Evolutionary conservation across 306 rosid species (phyloP), one percentile per base, ranked within the genome.

Genomic region (Gastrolobium bilobum): DNA sequence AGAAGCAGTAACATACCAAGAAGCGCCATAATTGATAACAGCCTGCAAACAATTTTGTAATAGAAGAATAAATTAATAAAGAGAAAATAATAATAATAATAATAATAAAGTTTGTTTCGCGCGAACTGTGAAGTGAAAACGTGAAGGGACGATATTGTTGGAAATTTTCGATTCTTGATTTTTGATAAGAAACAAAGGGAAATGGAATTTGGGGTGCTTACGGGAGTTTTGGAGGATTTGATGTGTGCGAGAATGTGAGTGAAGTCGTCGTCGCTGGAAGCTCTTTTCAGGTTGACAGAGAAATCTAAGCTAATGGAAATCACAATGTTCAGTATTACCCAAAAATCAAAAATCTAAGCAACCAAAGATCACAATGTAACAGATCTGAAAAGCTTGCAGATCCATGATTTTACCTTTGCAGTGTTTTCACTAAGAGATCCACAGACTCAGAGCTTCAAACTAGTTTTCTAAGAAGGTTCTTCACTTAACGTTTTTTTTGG

Each of bases 1-100:
- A 53, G 59, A 33, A 48, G 43, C 1, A 46, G 14, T 30, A 37
- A 86, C 89, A 47, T 81, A 91, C 97, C 97, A 92, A 37, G 99
- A 88, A 5, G 97, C 99, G 3, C 99, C 97, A 40, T 92, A 94
- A 68, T 91, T 92, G 90, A 94, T 90, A 43, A 92, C 97, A 44
- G 93, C 91, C 97, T 94, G 97, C 85, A 71, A 78, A 79, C 2
- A 76, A 67, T 33, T 57, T 5, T 9, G 67, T 3, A 38, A 62
- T 38, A 78, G 11, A 29, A 40, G 76, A 76, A 52, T 20, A 20
- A 20, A 20, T 58, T 13, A 74, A 53, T 20, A 20, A 20, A 20
- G 26, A 20, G 0, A 20, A 20, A 20, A 20, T 20, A 20, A 20
- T 20, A 20, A 20, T 20, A 20, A 20, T 20, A 20, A 20, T 20